Conservation (phyloP, 2,329 filamentous ascomycete species). For the Atkinsonella texensis region DNA sequence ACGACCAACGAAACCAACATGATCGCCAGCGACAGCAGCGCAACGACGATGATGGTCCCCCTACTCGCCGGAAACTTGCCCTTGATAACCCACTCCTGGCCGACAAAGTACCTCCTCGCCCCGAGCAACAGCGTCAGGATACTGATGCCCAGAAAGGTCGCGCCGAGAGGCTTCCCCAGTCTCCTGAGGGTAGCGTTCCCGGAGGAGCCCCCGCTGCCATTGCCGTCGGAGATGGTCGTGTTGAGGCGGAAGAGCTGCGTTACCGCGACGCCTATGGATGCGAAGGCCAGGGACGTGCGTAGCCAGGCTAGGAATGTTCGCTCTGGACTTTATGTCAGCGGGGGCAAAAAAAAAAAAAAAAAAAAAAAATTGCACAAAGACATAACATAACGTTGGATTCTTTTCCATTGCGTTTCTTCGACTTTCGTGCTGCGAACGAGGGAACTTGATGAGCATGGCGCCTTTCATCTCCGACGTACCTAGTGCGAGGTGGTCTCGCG, state of each 20-base stretch:
- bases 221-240: constrained; percentile 38
- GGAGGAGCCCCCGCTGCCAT: constrained; percentile 18
- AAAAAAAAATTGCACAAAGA: too few species aligned
- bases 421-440: neutral
- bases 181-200: constrained; percentile 39
- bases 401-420: neutral
- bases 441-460: too few species aligned
- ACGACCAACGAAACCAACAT: constrained; percentile 50
- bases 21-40: constrained; percentile 49
- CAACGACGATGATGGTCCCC: constrained; percentile 60
- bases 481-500: constrained; percentile 68
- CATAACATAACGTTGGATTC: neutral
- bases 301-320: constrained; percentile 80
- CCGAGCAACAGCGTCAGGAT: constrained; percentile 66
- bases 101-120: constrained; percentile 67
- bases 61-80: constrained; percentile 72
- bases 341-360: too few species aligned
- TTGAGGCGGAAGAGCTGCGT: constrained; percentile 80
- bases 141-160: constrained; percentile 64
- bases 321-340: constrained; percentile 34
- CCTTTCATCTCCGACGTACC: constrained; percentile 37
- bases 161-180: constrained; percentile 62
- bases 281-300: constrained; percentile 69
- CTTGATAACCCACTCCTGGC: constrained; percentile 66
- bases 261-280: constrained; percentile 70